A percentile compares a stretch with the other conserved stretches of the same genome.
Conservation (phyloP, 1,139 yeast genomes). For the Debaryomyces udenii region DNA sequence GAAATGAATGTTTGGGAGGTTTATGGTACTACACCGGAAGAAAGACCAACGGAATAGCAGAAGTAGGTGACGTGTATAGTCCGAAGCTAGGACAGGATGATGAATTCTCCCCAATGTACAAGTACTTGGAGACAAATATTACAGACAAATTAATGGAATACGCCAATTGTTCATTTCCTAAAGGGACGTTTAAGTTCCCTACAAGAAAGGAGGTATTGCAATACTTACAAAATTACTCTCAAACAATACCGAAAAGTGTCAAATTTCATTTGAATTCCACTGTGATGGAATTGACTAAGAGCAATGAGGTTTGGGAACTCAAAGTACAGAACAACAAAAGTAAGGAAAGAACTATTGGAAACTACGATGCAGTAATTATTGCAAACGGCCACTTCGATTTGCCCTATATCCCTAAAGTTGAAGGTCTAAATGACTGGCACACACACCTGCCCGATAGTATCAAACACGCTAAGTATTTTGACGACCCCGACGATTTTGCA, state of each 20-base stretch:
- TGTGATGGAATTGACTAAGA: conserved; percentile 23
- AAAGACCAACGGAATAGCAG: conserved; percentile 20
- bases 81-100: conserved; percentile 13
- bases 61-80: background rate
- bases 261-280: conserved; percentile 26
- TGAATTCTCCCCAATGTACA: conserved; percentile 49
- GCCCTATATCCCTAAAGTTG: conserved; percentile 45
- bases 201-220: conserved; percentile 39
- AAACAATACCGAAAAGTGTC: conserved; percentile 34
- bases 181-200: conserved; percentile 35
- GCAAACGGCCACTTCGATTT: conserved; percentile 54
- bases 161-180: conserved; percentile 37
- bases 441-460: conserved; percentile 29
- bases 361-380: conserved; percentile 49
- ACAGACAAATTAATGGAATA: conserved; percentile 46
- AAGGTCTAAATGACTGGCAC: conserved; percentile 46
- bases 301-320: conserved; percentile 22
- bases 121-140: conserved; percentile 52
- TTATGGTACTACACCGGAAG: conserved; percentile 47
- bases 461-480: conserved; percentile 49
- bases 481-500: conserved; percentile 31
- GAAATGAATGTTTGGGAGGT: conserved; percentile 48
- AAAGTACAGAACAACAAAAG: conserved; percentile 14
- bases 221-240: conserved; percentile 37
- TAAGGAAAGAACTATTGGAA: conserved; percentile 10